A percentile compares a stretch with the other conserved stretches of the same genome.
Conservation (phyloP, 345 rosid species). For the Moricandia arvensis region DNA sequence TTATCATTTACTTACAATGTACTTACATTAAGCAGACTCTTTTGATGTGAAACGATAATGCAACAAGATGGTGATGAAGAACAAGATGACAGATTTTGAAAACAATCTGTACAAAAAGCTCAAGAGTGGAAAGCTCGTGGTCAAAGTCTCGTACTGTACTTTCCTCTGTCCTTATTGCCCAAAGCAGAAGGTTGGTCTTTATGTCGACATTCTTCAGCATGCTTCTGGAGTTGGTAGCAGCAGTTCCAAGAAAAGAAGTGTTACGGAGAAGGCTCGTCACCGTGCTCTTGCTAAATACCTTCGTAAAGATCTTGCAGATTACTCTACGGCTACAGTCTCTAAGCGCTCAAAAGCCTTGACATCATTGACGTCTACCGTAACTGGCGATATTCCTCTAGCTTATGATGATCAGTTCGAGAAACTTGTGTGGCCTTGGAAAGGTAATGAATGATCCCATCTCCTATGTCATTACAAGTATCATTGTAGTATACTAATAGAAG, state of each 20-base stretch:
- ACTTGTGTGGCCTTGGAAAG: constrained; percentile 57
- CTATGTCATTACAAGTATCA: constrained; percentile 6
- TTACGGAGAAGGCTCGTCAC: constrained; percentile 77
- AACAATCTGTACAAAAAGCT: constrained; percentile 60
- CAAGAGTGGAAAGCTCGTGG: constrained; percentile 63
- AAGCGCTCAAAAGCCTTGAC: constrained; percentile 5
- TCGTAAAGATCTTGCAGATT: constrained; percentile 48
- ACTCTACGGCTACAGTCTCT: constrained; percentile 15
- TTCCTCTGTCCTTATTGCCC: constrained; percentile 79
- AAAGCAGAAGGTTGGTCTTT: constrained; percentile 63
- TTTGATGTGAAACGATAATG: constrained; percentile 1
- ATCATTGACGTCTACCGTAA: constrained; percentile 37
- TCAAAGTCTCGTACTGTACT: constrained; percentile 52
- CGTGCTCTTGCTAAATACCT: constrained; percentile 76
- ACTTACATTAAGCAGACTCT: neutral
- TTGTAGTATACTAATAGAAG: constrained; percentile 23
- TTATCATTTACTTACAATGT: neutral
- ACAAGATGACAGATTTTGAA: constrained; percentile 44
- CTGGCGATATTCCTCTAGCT: constrained; percentile 34
- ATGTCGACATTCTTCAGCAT: constrained; percentile 82
- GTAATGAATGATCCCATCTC: constrained; percentile 21
- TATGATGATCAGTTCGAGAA: constrained; percentile 59
- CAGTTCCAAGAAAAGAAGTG: constrained; percentile 62
- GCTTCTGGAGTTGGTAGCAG: constrained; percentile 95
- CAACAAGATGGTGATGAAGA: neutral